These are phyloP conservation scores for Candida nitratophila DNA, from an alignment of 805 yeast genomes.

Conservation along the genomic window DNA sequence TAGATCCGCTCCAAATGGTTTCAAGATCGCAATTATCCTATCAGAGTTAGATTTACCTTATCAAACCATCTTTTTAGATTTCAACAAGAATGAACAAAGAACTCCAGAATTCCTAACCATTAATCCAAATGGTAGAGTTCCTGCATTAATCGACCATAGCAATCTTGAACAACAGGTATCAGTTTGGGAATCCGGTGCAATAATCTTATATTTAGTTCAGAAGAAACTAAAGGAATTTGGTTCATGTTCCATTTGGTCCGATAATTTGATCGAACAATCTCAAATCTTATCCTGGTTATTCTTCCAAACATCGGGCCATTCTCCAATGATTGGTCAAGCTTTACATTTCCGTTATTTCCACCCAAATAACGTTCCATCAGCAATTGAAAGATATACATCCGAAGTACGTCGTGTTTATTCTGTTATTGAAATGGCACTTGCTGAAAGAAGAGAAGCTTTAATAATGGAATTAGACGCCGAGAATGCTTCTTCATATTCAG, in stretches of 20 bases:
- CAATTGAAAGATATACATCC: constrained; percentile 84
- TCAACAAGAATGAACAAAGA: constrained; percentile 83
- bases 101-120: constrained; percentile 91
- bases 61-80: constrained; percentile 78
- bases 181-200: constrained; percentile 95
- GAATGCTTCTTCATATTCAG: constrained; percentile 79
- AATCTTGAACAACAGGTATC: constrained; percentile 58
- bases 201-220: constrained; percentile 73
- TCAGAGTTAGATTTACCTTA: constrained; percentile 76
- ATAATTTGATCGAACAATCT: constrained; percentile 69
- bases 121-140: constrained; percentile 94
- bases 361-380: constrained; percentile 75
- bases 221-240: constrained; percentile 57
- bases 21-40: constrained; percentile 86
- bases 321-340: constrained; percentile 98
- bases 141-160: constrained; percentile 86
- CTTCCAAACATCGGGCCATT: constrained; percentile 94
- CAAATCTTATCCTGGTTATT: constrained; percentile 86
- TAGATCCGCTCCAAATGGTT: constrained; percentile 90
- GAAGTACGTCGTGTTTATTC: constrained; percentile 92
- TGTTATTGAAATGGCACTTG: constrained; percentile 90
- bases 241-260: constrained; percentile 73
- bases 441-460: constrained; percentile 84
- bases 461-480: constrained; percentile 85
- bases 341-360: constrained; percentile 90